Percentiles rank a stretch among this genome's conserved stretches.
These are phyloP conservation scores for Mrakiaceae sp. DNA, from an alignment of 1,284 basidiomycete genomes.

Conservation along the genomic window DNA sequence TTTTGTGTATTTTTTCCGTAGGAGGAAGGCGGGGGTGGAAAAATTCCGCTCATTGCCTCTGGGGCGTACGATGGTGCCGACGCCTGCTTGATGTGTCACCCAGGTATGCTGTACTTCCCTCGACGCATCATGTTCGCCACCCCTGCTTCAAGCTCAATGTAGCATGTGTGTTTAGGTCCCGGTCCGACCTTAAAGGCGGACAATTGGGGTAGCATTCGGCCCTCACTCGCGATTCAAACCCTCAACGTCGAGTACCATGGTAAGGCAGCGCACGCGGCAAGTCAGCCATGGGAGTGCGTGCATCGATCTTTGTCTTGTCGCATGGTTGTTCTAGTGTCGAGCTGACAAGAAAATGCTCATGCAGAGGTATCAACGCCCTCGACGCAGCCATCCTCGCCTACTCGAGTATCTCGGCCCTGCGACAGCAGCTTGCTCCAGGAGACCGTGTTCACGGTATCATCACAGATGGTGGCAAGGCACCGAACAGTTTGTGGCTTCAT, in stretches of 20 bases:
- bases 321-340: not conserved
- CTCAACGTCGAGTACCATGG: constrained; percentile 16
- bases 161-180: not conserved
- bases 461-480: constrained; percentile 65
- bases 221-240: constrained; percentile 23
- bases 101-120: not conserved
- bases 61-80: constrained; percentile 63
- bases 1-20: too few species aligned
- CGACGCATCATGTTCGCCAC: too few species aligned
- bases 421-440: constrained; percentile 18
- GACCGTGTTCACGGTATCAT: constrained; percentile 71
- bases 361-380: constrained; percentile 70
- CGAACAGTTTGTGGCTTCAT: constrained; percentile 47
- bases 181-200: not conserved
- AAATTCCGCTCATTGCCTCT: constrained; percentile 19
- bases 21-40: constrained; percentile 28
- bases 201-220: constrained; percentile 10
- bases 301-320: not conserved
- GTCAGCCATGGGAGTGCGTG: constrained; percentile 6
- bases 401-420: constrained; percentile 14
- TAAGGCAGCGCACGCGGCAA: constrained; percentile 13
- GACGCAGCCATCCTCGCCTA: constrained; percentile 75
- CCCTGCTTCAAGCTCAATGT: too few species aligned
- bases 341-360: constrained; percentile 36
- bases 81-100: constrained; percentile 51